Percentiles rank a stretch among this genome's conserved stretches.
These are phyloP conservation scores for Lentinula detonsa DNA, from an alignment of 768 basidiomycete species.

Conservation along the genomic window DNA sequence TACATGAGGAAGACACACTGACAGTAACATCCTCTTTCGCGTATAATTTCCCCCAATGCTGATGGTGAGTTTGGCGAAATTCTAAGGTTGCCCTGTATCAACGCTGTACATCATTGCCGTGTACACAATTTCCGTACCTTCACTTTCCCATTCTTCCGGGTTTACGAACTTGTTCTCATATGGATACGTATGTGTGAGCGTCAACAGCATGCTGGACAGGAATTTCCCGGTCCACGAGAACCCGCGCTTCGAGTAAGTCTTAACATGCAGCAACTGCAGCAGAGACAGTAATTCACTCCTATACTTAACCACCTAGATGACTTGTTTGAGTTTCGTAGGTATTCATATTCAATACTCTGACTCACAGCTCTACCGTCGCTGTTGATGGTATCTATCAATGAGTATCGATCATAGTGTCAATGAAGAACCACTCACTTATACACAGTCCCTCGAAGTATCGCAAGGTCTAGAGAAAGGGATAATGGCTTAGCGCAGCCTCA, in stretches of 20 bases:
- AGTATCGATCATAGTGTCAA: not conserved
- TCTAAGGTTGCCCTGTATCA: slow-evolving; percentile 31
- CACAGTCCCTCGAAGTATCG: slow-evolving; percentile 73
- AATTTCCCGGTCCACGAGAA: slow-evolving; percentile 80
- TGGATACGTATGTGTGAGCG: slow-evolving; percentile 77
- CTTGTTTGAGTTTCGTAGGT: not conserved
- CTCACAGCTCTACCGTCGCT: slow-evolving; percentile 61
- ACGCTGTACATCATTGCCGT: not conserved
- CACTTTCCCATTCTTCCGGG: slow-evolving; percentile 64
- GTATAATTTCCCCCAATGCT: slow-evolving; percentile 78
- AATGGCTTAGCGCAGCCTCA: slow-evolving; percentile 3
- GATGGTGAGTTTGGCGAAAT: slow-evolving; percentile 63
- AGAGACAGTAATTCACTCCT: slow-evolving; percentile 55
- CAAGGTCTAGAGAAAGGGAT: slow-evolving; percentile 44
- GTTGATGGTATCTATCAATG: not conserved
- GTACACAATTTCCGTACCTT: slow-evolving; percentile 39
- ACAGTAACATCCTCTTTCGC: slow-evolving; percentile 65
- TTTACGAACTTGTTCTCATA: slow-evolving; percentile 80
- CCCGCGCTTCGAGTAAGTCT: slow-evolving; percentile 74
- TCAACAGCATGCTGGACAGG: slow-evolving; percentile 63
- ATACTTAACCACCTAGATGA: slow-evolving; percentile 55
- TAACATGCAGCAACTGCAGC: slow-evolving; percentile 58
- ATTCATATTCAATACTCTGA: not conserved
- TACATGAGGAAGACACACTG: slow-evolving; percentile 10
- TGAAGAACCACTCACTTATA: slow-evolving; percentile 49